Evolutionary conservation across 2,329 filamentous ascomycete genomes (phyloP).

Genomic region (Penicillium decumbens): DNA sequence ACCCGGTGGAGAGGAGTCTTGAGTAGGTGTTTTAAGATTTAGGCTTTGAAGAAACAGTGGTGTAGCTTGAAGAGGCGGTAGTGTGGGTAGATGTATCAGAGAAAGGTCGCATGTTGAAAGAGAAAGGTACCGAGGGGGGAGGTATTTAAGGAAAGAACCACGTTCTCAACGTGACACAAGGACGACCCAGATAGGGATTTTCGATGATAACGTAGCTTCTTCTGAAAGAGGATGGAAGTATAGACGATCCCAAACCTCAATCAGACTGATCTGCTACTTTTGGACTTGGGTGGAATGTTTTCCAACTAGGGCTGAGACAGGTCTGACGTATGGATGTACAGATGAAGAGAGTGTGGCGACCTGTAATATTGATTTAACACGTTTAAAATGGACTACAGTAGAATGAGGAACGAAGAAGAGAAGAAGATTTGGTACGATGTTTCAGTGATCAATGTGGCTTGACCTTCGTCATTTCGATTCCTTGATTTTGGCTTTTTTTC

Average conservation of each 20-base stretch:
- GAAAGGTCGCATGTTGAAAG: slow-evolving; percentile 27
- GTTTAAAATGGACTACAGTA: not conserved
- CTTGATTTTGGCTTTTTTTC: slow-evolving; percentile 8
- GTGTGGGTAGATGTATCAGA: slow-evolving; percentile 26
- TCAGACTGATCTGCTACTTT: not conserved
- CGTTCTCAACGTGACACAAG: not conserved
- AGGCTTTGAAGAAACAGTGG: slow-evolving; percentile 11
- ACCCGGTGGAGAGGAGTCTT: not conserved
- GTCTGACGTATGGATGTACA: slow-evolving; percentile 11
- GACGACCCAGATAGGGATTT: not conserved
- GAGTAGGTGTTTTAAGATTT: slow-evolving; percentile 8
- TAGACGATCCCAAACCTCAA: not conserved
- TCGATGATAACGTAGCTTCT: not conserved
- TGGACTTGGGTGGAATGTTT: slow-evolving; percentile 6
- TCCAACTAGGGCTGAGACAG: slow-evolving; percentile 13
- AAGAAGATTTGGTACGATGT: not conserved
- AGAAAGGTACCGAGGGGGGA: not conserved
- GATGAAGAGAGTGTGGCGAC: slow-evolving; percentile 3
- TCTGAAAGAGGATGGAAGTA: not conserved
- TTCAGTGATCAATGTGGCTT: not conserved
- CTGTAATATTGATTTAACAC: not conserved
- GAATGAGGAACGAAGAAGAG: not conserved
- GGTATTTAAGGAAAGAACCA: not conserved
- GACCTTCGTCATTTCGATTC: slow-evolving; percentile 9
- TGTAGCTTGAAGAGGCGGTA: slow-evolving; percentile 29